A percentile compares a stretch with the other conserved stretches of the same genome.
phyloP scores from a whole-genome alignment of 2,329 filamentous ascomycete genomes.

The Polytolypa hystricis region DNA sequence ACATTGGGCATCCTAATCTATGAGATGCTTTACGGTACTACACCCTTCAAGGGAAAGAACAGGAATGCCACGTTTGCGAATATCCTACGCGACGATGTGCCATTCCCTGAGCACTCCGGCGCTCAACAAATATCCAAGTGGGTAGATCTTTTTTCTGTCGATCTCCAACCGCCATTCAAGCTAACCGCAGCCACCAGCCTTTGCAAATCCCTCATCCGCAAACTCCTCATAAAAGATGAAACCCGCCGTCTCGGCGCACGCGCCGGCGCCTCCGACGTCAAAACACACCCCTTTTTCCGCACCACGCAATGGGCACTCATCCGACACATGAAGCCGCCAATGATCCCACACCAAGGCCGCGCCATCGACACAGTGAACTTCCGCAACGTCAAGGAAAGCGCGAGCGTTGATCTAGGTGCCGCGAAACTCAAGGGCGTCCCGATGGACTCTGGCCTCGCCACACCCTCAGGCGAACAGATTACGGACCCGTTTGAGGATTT shows the following conservation, averaged over 20 bases:
- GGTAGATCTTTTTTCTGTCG: constrained; percentile 27
- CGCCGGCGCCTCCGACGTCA: constrained; percentile 93
- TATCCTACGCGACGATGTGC: constrained; percentile 88
- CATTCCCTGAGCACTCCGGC: constrained; percentile 81
- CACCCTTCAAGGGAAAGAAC: constrained; percentile 98
- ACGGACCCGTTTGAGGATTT: constrained; percentile 96
- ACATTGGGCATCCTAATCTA: constrained; percentile 94
- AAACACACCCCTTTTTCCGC: constrained; percentile 90
- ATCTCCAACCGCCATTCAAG: not conserved
- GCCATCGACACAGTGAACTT: constrained; percentile 95
- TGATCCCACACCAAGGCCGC: constrained; percentile 81
- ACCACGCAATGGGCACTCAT: constrained; percentile 94
- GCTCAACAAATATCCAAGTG: constrained; percentile 85
- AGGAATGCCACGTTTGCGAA: constrained; percentile 97
- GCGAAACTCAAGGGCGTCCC: constrained; percentile 62
- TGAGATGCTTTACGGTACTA: constrained; percentile 97
- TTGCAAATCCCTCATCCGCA: constrained; percentile 92
- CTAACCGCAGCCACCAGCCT: constrained; percentile 47
- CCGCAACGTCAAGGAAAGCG: constrained; percentile 93
- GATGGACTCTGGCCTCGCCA: constrained; percentile 72
- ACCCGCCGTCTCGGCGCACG: constrained; percentile 84
- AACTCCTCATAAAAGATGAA: constrained; percentile 96
- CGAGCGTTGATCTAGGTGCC: constrained; percentile 63
- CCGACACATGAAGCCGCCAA: constrained; percentile 94
- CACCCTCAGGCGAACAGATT: constrained; percentile 63